These are phyloP conservation scores for Volvariella surrecta DNA, from an alignment of 1,284 basidiomycete genomes.

Conservation along the genomic window DNA sequence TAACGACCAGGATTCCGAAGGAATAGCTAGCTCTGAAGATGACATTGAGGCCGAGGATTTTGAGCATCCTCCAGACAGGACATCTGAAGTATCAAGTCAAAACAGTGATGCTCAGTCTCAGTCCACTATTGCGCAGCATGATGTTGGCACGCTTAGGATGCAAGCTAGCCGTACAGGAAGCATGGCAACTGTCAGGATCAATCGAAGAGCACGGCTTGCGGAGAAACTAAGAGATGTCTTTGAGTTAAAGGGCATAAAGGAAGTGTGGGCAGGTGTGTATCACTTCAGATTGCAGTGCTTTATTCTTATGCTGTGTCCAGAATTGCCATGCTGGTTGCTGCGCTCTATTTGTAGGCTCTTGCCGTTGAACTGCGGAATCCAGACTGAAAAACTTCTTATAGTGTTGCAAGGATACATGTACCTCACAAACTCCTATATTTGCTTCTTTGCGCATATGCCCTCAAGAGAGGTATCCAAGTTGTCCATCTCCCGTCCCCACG, in stretches of 20 bases:
- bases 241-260: constrained; percentile 67
- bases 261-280: constrained; percentile 71
- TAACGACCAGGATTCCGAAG: constrained; percentile 24
- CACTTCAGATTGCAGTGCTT: neutral
- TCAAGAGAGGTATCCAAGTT: constrained; percentile 59
- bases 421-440: constrained; percentile 84
- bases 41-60: constrained; percentile 45
- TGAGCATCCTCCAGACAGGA: constrained; percentile 34
- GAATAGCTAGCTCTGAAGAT: constrained; percentile 24
- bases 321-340: constrained; percentile 86
- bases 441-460: constrained; percentile 96
- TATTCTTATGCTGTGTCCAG: constrained; percentile 25
- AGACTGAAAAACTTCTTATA: constrained; percentile 21
- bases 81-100: too few relatives aligned
- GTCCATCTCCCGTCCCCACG: neutral
- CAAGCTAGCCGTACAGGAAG: constrained; percentile 43
- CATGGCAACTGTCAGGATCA: constrained; percentile 61
- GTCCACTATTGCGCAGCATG: too few relatives aligned
- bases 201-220: constrained; percentile 66
- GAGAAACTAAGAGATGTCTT: constrained; percentile 84
- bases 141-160: too few relatives aligned
- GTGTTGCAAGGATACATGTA: constrained; percentile 97
- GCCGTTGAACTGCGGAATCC: constrained; percentile 3
- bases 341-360: constrained; percentile 72
- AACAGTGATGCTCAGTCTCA: too few relatives aligned